A percentile compares a stretch with the other conserved stretches of the same genome.
phyloP scores from a whole-genome alignment of 768 basidiomycete species.

The Mycena amicta region DNA sequence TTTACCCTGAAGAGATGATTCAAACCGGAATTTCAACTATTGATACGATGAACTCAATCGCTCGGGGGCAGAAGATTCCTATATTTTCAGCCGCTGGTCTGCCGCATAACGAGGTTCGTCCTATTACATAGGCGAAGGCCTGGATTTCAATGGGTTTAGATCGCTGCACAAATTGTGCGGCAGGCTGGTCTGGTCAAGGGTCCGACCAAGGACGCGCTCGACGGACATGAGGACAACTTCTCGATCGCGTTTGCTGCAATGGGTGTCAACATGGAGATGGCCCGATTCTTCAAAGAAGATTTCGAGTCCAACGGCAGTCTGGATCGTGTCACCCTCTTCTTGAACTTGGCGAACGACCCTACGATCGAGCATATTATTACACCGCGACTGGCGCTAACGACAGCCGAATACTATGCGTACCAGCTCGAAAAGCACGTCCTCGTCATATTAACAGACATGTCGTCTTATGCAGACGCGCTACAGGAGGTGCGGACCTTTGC shows the following conservation, averaged over 20 bases:
- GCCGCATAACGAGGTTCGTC: slow-evolving; percentile 92
- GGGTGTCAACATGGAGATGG: slow-evolving; percentile 99
- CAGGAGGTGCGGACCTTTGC: slow-evolving; percentile 68
- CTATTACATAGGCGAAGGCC: slow-evolving; percentile 3
- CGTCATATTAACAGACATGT: slow-evolving; percentile 99
- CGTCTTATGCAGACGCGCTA: slow-evolving; percentile 94
- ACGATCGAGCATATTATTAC: slow-evolving; percentile 99
- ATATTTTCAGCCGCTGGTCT: slow-evolving; percentile 99
- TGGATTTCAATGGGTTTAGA: slow-evolving; percentile 49
- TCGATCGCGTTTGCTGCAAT: slow-evolving; percentile 99
- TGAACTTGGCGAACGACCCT: slow-evolving; percentile 98
- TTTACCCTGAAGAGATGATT: slow-evolving; percentile 99
- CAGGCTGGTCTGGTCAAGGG: slow-evolving; percentile 97
- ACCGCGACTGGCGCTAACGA: slow-evolving; percentile 95
- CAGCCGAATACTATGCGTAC: slow-evolving; percentile 99
- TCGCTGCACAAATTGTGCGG: slow-evolving; percentile 99
- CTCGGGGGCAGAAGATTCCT: slow-evolving; percentile 99
- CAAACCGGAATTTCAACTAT: slow-evolving; percentile 99
- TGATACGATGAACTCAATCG: slow-evolving; percentile 98
- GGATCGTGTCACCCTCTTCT: slow-evolving; percentile 96
- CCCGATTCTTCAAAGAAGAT: slow-evolving; percentile 99
- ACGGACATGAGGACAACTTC: slow-evolving; percentile 99
- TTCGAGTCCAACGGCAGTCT: slow-evolving; percentile 98
- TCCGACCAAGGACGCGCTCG: slow-evolving; percentile 95
- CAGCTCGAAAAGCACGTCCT: slow-evolving; percentile 99